Percentiles rank a stretch among this genome's conserved stretches.
Conservation (phyloP, 2,329 filamentous ascomycete genomes). For the Pyrenophora tritici-repentis region DNA sequence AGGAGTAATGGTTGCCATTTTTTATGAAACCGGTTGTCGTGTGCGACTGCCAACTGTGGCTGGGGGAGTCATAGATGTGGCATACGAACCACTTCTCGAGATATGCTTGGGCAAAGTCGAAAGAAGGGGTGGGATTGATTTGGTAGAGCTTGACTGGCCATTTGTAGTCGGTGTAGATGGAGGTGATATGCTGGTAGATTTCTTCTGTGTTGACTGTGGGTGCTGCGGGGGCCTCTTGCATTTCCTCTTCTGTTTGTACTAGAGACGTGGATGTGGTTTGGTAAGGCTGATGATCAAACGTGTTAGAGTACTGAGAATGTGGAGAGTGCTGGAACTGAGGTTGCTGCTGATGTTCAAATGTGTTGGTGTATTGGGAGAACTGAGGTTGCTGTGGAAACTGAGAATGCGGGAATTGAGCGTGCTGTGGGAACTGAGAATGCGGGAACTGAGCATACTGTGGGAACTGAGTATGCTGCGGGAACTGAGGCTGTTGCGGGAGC, state of each 20-base stretch:
- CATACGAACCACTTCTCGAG: slow-evolving; percentile 13
- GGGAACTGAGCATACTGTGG: too few species aligned
- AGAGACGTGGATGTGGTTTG: too few species aligned
- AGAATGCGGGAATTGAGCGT: too few species aligned
- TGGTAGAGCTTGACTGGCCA: slow-evolving; percentile 29
- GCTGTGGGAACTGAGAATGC: too few species aligned
- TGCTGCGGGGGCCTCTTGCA: not conserved
- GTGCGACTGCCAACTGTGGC: slow-evolving; percentile 21
- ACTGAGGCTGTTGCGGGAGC: too few species aligned
- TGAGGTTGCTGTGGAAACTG: too few species aligned
- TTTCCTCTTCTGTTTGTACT: not conserved
- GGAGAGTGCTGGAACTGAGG: too few species aligned
- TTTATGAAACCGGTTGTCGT: slow-evolving; percentile 32
- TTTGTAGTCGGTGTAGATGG: slow-evolving; percentile 28
- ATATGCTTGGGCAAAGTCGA: slow-evolving; percentile 19
- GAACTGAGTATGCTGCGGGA: too few species aligned
- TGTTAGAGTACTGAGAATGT: too few species aligned
- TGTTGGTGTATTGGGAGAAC: too few species aligned
- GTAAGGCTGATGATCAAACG: too few species aligned
- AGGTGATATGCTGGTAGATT: slow-evolving; percentile 21
- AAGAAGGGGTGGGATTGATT: slow-evolving; percentile 13
- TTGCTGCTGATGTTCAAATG: too few species aligned
- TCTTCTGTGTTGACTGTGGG: slow-evolving; percentile 3
- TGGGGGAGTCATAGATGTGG: slow-evolving; percentile 7
- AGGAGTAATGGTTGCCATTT: slow-evolving; percentile 17